Conservation (phyloP, 208 protist genomes). For the Borovskyia barvae region DNA sequence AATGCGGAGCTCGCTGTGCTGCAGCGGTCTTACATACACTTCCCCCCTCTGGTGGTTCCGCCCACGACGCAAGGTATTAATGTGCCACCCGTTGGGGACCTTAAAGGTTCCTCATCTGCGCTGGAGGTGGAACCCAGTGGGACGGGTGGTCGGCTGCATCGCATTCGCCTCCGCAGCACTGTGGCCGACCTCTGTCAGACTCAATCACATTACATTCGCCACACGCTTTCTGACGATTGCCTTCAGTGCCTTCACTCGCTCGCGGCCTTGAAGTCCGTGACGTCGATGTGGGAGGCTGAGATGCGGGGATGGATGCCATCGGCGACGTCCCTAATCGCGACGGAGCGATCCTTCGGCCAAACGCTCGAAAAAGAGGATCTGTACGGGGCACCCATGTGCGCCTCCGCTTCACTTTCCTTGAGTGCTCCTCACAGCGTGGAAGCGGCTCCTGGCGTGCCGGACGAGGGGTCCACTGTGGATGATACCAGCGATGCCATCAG, state of each 20-base stretch:
- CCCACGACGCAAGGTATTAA: slow-evolving; percentile 19
- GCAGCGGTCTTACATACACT: slow-evolving; percentile 54
- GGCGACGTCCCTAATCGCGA: slow-evolving; percentile 67
- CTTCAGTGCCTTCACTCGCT: slow-evolving; percentile 65
- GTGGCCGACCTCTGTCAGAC: slow-evolving; percentile 40
- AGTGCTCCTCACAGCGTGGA: not conserved
- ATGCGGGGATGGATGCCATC: slow-evolving; percentile 64
- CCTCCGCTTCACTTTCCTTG: not conserved
- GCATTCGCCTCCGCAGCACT: slow-evolving; percentile 67
- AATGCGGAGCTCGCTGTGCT: slow-evolving; percentile 84
- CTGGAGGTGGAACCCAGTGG: slow-evolving; percentile 66
- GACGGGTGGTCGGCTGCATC: slow-evolving; percentile 82
- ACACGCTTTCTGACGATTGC: slow-evolving; percentile 68
- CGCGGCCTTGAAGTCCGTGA: slow-evolving; percentile 29
- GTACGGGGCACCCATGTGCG: slow-evolving; percentile 32
- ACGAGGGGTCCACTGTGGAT: not conserved
- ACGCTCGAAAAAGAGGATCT: slow-evolving; percentile 77
- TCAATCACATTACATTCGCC: slow-evolving; percentile 65
- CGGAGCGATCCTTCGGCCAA: slow-evolving; percentile 83
- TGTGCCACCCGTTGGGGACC: not conserved
- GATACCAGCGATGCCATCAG: not conserved
- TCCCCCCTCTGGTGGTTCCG: slow-evolving; percentile 78
- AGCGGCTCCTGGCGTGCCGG: not conserved
- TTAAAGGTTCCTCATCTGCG: not conserved
- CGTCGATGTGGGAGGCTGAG: slow-evolving; percentile 54